Evolutionary conservation across 176 grass and related monocot species (phyloP).

Genomic region (Oryza glumipatula): DNA sequence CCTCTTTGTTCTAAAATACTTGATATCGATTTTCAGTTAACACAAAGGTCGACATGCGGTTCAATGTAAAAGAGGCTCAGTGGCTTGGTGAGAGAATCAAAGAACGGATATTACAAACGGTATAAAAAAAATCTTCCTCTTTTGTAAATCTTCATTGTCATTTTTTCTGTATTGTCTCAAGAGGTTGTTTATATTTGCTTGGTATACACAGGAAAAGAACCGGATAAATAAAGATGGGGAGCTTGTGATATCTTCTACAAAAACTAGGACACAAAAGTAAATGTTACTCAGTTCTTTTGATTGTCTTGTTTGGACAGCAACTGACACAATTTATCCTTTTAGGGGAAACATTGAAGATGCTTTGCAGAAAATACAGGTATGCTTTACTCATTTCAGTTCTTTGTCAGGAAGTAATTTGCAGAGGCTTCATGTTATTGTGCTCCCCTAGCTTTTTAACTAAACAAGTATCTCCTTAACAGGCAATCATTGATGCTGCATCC

Average conservation of each 20-base stretch:
- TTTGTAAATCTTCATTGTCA: not conserved
- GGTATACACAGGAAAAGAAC: constrained; percentile 79
- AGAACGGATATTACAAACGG: constrained; percentile 83
- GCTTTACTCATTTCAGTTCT: constrained; percentile 5
- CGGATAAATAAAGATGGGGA: constrained; percentile 92
- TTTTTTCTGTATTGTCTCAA: not conserved
- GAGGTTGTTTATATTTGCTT: constrained; percentile 23
- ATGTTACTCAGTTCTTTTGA: not conserved
- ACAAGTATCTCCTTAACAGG: constrained; percentile 47
- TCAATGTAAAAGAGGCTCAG: constrained; percentile 88
- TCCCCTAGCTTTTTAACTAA: not conserved
- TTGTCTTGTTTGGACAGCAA: constrained; percentile 29
- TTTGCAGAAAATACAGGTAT: constrained; percentile 92
- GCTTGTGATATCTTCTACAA: constrained; percentile 97
- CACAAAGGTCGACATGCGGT: constrained; percentile 97
- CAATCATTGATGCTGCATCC: constrained; percentile 92
- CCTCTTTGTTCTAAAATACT: constrained; percentile 12
- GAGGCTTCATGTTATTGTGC: not conserved
- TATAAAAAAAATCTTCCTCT: constrained; percentile 44
- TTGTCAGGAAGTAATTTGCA: constrained; percentile 26
- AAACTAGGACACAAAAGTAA: constrained; percentile 97
- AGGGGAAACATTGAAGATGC: constrained; percentile 97
- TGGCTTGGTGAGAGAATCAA: constrained; percentile 94
- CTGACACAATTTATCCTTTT: constrained; percentile 38
- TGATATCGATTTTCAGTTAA: constrained; percentile 66